Conservation (phyloP, 805 yeast genomes). For the Ogataea wickerhamii region DNA sequence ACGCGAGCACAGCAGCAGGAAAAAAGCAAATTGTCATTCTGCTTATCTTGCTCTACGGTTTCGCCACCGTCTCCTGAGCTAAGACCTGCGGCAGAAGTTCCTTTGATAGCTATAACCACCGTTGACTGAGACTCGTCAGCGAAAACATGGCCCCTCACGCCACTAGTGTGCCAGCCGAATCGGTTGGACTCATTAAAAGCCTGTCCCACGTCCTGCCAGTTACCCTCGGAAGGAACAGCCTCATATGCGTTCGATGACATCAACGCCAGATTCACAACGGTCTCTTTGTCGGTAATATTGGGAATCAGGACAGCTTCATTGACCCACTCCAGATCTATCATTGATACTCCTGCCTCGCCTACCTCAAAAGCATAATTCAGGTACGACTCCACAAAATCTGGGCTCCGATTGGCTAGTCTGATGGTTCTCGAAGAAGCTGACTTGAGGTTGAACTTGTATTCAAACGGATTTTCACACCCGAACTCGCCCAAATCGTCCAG, state of each 20-base stretch:
- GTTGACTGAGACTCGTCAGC: conserved; percentile 49
- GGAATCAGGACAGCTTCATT: conserved; percentile 59
- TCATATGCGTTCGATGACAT: conserved; percentile 94
- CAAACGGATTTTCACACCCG: conserved; percentile 19
- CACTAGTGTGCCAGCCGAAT: conserved; percentile 85
- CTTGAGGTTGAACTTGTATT: conserved; percentile 17
- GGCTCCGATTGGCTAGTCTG: conserved; percentile 46
- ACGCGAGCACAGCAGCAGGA: conserved; percentile 96
- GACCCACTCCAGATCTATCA: conserved; percentile 60
- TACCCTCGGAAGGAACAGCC: conserved; percentile 66
- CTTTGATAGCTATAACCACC: conserved; percentile 81
- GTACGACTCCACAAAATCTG: conserved; percentile 65
- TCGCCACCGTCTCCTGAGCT: conserved; percentile 48
- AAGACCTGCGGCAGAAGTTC: conserved; percentile 81
- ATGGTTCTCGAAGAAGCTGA: conserved; percentile 16
- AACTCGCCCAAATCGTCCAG: conserved; percentile 5
- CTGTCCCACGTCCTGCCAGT: conserved; percentile 67
- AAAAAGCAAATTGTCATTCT: conserved; percentile 83
- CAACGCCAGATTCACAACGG: conserved; percentile 70
- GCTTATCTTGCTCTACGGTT: conserved; percentile 76
- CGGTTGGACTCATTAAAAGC: conserved; percentile 51
- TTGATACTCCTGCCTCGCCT: conserved; percentile 34
- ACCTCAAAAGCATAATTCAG: conserved; percentile 51
- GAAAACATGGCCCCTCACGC: conserved; percentile 89
- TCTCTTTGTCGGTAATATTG: conserved; percentile 67